Conservation (phyloP, 2,329 filamentous ascomycete species). For the Stagonosporopsis rhizophila region DNA sequence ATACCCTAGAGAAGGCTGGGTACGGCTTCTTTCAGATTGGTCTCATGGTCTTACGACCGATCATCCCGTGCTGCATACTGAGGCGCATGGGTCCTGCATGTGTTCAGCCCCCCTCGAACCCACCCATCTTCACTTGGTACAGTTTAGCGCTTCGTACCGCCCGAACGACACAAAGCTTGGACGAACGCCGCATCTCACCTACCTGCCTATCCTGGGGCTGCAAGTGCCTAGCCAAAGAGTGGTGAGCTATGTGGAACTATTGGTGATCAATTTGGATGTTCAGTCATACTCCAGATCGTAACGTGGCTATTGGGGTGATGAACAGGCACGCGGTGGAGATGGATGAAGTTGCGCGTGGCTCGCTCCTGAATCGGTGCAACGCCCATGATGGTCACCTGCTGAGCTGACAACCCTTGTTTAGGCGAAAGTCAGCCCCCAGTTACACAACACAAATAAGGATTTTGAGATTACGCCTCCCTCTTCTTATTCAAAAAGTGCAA, state of each 20-base stretch:
- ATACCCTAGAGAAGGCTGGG: not conserved
- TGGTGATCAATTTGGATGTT: not conserved
- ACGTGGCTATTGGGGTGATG: not conserved
- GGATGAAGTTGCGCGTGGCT: not conserved
- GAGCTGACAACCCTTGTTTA: not conserved
- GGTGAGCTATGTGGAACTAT: not conserved
- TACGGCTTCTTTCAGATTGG: not conserved
- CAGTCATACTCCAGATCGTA: not conserved
- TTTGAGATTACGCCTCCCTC: not conserved
- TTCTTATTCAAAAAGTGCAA: not conserved
- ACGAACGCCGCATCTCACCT: not conserved
- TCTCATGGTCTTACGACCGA: not conserved
- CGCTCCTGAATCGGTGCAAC: not conserved
- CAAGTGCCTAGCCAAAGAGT: no score
- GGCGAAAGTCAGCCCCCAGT: not conserved
- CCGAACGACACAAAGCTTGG: conserved; percentile 3
- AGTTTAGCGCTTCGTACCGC: conserved; percentile 8
- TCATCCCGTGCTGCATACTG: not conserved
- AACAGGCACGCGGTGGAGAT: not conserved
- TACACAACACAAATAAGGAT: not conserved
- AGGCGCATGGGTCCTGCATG: conserved; percentile 9
- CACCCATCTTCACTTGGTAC: conserved; percentile 4
- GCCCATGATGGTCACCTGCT: conserved; percentile 4
- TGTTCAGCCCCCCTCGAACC: conserved; percentile 1
- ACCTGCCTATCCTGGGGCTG: not conserved